These are phyloP conservation scores for Talaromyces thailandensis DNA, from an alignment of 495 filamentous ascomycete genomes.

Conservation along the genomic window DNA sequence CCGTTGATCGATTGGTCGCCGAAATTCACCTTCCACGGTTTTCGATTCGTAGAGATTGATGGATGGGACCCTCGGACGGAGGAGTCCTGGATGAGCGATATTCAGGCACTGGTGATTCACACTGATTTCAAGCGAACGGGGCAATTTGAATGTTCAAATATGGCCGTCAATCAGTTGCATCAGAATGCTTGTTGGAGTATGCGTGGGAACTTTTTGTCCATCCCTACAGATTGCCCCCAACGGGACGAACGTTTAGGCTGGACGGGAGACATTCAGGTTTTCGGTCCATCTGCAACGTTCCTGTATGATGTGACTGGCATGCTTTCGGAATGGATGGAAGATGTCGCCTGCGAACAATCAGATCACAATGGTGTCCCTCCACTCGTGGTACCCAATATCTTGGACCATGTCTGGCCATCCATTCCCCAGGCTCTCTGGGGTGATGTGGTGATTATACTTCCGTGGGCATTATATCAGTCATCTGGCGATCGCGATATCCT, in stretches of 20 bases:
- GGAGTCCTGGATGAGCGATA: constrained; percentile 7
- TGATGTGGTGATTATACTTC: constrained; percentile 36
- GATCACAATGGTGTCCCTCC: constrained; percentile 18
- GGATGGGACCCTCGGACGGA: constrained; percentile 26
- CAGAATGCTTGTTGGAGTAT: constrained; percentile 44
- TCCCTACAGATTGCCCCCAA: constrained; percentile 49
- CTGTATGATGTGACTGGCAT: constrained; percentile 42
- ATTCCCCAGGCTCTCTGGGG: constrained; percentile 38
- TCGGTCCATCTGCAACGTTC: constrained; percentile 41
- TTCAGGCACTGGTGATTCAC: constrained; percentile 39
- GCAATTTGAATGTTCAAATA: constrained; percentile 36
- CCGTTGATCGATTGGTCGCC: constrained; percentile 16
- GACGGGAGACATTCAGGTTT: constrained; percentile 48
- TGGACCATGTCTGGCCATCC: constrained; percentile 14
- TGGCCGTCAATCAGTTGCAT: constrained; percentile 39
- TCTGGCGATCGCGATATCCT: constrained; percentile 36
- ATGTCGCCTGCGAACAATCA: constrained; percentile 31
- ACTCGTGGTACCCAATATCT: constrained; percentile 33
- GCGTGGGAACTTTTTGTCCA: constrained; percentile 45
- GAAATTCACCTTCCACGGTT: constrained; percentile 48
- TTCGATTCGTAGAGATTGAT: constrained; percentile 44
- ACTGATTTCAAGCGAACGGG: constrained; percentile 42
- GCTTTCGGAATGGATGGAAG: constrained; percentile 39
- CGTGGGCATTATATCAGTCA: constrained; percentile 34
- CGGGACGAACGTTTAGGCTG: constrained; percentile 50